Conservation (phyloP, 352 stramenopile genomes). For the Peronospora belbahrii region DNA sequence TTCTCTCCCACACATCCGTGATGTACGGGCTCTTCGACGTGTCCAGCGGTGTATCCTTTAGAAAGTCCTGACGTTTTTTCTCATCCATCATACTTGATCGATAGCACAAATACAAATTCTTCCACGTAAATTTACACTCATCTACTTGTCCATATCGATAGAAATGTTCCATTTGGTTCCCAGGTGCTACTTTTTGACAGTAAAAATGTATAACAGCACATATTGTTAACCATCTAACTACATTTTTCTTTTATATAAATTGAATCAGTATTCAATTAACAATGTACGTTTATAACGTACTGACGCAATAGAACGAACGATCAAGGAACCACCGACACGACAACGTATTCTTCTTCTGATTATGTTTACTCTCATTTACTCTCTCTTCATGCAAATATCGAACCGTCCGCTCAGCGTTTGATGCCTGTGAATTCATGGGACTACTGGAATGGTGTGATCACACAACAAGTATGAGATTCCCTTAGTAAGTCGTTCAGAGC, state of each 20-base stretch:
- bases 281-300: slow-evolving; percentile 37
- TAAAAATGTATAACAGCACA: background rate
- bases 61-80: slow-evolving; percentile 58
- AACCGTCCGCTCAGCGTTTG: slow-evolving; percentile 49
- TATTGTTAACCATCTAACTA: too few species aligned
- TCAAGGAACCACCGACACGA: slow-evolving; percentile 76
- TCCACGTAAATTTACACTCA: slow-evolving; percentile 75
- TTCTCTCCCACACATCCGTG: slow-evolving; percentile 56
- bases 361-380: slow-evolving; percentile 26
- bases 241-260: too few species aligned
- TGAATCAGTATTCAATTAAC: background rate
- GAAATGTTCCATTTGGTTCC: slow-evolving; percentile 78
- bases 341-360: slow-evolving; percentile 38
- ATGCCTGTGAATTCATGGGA: slow-evolving; percentile 18
- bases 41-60: slow-evolving; percentile 62
- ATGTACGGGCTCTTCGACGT: slow-evolving; percentile 41
- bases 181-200: slow-evolving; percentile 50
- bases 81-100: slow-evolving; percentile 74
- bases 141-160: slow-evolving; percentile 66
- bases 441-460: background rate
- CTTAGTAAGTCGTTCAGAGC: too few species aligned
- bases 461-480: background rate
- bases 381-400: slow-evolving; percentile 51
- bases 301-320: slow-evolving; percentile 75
- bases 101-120: slow-evolving; percentile 77